Evolutionary conservation across 805 yeast genomes (phyloP).

Genomic region (Lipomyces spencermartinsiae): DNA sequence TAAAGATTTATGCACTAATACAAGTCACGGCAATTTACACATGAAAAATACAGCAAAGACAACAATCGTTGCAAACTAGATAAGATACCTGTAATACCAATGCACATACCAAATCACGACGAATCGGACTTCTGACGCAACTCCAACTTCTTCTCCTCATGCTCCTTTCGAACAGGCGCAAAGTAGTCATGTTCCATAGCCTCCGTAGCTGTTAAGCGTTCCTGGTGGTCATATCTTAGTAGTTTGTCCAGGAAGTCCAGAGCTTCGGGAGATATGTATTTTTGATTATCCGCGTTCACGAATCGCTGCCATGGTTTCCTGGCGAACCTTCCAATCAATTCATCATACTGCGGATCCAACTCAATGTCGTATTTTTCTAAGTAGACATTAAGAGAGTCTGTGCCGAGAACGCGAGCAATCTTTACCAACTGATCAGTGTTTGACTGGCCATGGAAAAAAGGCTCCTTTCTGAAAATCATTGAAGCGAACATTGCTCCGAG

Average conservation of each 20-base stretch:
- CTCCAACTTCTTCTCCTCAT: slow-evolving; percentile 23
- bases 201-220: slow-evolving; percentile 85
- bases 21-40: neutral
- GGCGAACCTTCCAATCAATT: slow-evolving; percentile 71
- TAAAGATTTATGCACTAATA: too few relatives aligned
- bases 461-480: slow-evolving; percentile 86
- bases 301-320: slow-evolving; percentile 88
- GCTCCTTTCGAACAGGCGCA: slow-evolving; percentile 45
- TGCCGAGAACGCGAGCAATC: slow-evolving; percentile 85
- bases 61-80: neutral
- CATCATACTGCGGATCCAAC: slow-evolving; percentile 77
- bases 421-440: slow-evolving; percentile 91
- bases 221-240: slow-evolving; percentile 85
- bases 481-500: slow-evolving; percentile 93
- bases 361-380: slow-evolving; percentile 72
- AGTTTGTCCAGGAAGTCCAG: slow-evolving; percentile 81
- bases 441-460: slow-evolving; percentile 89
- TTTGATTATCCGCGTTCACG: slow-evolving; percentile 70
- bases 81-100: neutral
- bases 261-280: slow-evolving; percentile 71
- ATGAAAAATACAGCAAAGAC: neutral
- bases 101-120: neutral
- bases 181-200: slow-evolving; percentile 72
- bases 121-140: neutral
- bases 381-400: slow-evolving; percentile 75